Evolutionary conservation across 208 protist genomes (phyloP).

Genomic region (Acanthamoeba healyi): DNA sequence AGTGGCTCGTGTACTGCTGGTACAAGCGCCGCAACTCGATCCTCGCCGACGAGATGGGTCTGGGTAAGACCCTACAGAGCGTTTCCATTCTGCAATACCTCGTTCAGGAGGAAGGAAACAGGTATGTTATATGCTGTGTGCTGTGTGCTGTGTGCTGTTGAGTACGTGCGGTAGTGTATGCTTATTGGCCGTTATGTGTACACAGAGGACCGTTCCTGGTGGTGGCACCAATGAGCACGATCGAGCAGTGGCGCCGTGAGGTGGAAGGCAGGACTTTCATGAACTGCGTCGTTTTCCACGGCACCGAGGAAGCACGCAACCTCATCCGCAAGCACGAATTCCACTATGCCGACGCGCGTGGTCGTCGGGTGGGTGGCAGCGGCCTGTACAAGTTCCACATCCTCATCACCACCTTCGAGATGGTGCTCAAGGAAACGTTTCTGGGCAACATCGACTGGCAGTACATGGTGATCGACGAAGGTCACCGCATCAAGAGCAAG

Average conservation of each 20-base stretch:
- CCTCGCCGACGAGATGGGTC: constrained; percentile 98
- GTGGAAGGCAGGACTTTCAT: constrained; percentile 91
- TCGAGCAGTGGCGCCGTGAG: constrained; percentile 95
- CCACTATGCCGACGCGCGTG: constrained; percentile 68
- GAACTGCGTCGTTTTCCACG: constrained; percentile 95
- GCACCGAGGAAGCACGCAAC: constrained; percentile 87
- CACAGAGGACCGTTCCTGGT: constrained; percentile 95
- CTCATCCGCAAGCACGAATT: constrained; percentile 89
- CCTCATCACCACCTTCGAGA: constrained; percentile 96
- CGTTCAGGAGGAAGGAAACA: constrained; percentile 88
- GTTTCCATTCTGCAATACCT: constrained; percentile 88
- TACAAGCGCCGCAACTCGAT: constrained; percentile 93
- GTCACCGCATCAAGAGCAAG: constrained; percentile 95
- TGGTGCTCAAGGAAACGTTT: constrained; percentile 91
- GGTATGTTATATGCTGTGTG: constrained; percentile 92
- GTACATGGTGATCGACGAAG: constrained; percentile 97
- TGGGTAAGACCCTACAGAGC: constrained; percentile 97
- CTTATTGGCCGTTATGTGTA: no score
- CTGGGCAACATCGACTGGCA: constrained; percentile 95
- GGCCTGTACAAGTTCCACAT: constrained; percentile 93
- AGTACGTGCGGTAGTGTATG: neutral
- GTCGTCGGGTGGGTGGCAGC: neutral
- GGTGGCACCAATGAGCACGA: constrained; percentile 95
- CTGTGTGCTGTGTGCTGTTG: constrained; percentile 90
- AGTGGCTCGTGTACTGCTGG: constrained; percentile 95